phyloP scores from a whole-genome alignment of 192 early-diverging fungal genomes.

The Podila horticola region DNA sequence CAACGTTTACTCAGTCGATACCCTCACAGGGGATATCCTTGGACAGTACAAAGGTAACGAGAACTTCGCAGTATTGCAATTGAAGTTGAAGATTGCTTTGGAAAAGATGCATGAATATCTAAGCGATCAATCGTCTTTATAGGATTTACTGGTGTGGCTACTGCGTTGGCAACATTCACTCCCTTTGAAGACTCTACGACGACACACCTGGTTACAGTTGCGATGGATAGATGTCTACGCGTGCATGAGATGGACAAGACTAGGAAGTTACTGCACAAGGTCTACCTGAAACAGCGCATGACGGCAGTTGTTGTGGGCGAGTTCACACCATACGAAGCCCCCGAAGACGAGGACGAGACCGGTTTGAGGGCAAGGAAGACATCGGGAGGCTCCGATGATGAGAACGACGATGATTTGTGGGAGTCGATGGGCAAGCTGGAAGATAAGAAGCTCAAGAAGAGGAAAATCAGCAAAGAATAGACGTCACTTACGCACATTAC shows the following conservation, averaged over 20 bases:
- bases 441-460: conserved; percentile 42
- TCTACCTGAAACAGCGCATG: conserved; percentile 83
- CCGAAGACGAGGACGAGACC: conserved; percentile 32
- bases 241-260: conserved; percentile 72
- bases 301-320: conserved; percentile 70
- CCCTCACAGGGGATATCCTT: conserved; percentile 64
- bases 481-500: not conserved
- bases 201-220: conserved; percentile 67
- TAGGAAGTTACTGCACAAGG: conserved; percentile 65
- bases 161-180: conserved; percentile 33
- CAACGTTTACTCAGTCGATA: conserved; percentile 67
- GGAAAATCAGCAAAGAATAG: conserved; percentile 19
- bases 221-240: conserved; percentile 81
- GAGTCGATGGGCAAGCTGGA: conserved; percentile 50
- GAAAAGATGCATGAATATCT: too few species aligned
- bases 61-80: conserved; percentile 2
- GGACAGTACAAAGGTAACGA: conserved; percentile 71
- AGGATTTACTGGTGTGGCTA: conserved; percentile 67
- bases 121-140: not conserved
- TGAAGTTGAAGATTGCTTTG: not conserved
- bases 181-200: conserved; percentile 29
- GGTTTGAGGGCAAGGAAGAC: conserved; percentile 3
- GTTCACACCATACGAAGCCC: conserved; percentile 26
- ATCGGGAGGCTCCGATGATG: conserved; percentile 4
- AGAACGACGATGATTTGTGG: conserved; percentile 48